Base-by-base conservation (phyloP, 768 basidiomycete genomes). In the Termitomyces sp. region DNA sequence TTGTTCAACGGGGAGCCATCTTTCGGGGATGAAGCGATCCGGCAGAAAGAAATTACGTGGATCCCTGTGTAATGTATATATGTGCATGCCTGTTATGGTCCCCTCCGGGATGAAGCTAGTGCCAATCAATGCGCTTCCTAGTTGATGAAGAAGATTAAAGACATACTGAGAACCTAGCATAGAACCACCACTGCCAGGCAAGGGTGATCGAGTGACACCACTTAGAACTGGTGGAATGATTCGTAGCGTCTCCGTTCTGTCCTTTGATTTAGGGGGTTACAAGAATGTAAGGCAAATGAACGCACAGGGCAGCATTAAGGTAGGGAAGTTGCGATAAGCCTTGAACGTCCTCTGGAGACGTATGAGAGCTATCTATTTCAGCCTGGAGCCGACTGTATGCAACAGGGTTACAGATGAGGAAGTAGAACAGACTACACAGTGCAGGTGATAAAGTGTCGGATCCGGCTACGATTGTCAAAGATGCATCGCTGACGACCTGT, bases 81-180 rank as follows among this genome's bases (percentile, higher is more conserved):
- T 68, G 35, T 74, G 69, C 24, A 76, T 65, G 36, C 65, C 66
- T 11, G 72, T 67, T 20, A 71, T 70, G 0, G 75, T 78, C 26
- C 76, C 76, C 66, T 74, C 73, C 1, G 73, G 71, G 8, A 78
- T 72, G 47, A 70, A 71, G 44, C 75, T 76, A 0, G 18, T 6
- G 26, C n/a, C 18, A 52, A 32, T 43, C 36, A 33, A 28, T 18
- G 36, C 14, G 24, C 10, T 22, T 5, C 9, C 5, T 11, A 1
- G 2, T 3, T 18, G n/a, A 7, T 22, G 18, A 4, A 22, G 18
- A 22, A 20, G 32, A 38, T 16, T 20, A 35, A 36, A 55, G 65
- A 56, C 64, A 45, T 57, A 68, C 70, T 59, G 62, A 18, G 57
- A 30, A 35, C 69, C 71, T 35, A 72, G 33, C 50, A 57, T 51